Base-by-base conservation (phyloP, 2,329 filamentous ascomycete genomes). In the Amesomyces nigricolor region DNA sequence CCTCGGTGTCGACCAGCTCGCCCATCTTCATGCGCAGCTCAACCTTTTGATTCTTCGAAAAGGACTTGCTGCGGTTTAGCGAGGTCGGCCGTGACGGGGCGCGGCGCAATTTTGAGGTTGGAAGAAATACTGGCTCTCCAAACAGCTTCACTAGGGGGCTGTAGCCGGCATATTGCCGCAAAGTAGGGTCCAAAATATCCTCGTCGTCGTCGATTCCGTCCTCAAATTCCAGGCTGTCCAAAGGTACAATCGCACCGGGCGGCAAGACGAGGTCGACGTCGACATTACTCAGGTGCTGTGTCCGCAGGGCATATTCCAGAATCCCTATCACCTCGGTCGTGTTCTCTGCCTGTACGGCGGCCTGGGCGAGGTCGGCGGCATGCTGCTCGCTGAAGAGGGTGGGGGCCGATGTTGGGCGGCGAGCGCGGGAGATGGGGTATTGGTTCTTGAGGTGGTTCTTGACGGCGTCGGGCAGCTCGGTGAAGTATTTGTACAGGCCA, bases 401-500 rank as follows among this genome's bases (percentile, higher is more conserved):
- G 17, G 87, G 82, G 1, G 81, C 79, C 42, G 83, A 86, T 40
- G 82, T 81, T 5, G 86, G 83, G 49, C 81, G 76, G 55, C 80
- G 77, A 19, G 76, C 77, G 64, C 78, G 71, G 13, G 77, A 75
- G 51, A 73, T 70, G 38, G 79, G 78, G 62, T 81, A 83, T 38
- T 75, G 71, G 63, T 78, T 78, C 62, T 78, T 83, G 70, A 95
- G 79, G 58, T 83, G 79, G 64, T 78, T 78, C 75, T 90, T 95
- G 67, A 91, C 86, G 38, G 80, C 76, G 53, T 87, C 81, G 19
- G 91, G 85, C 51, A 99, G 78, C 72, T 97, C 92, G 58, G 82
- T 81, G 68, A 96, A 97, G 77, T 96, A 99, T 70, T 95, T 96
- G 76, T 87, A 87, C 63, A 99, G 78, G 54, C 89, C 91, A 71